A percentile compares a stretch with the other conserved stretches of the same genome.
Conservation (phyloP, 768 basidiomycete genomes). For the Boletellus ananas region DNA sequence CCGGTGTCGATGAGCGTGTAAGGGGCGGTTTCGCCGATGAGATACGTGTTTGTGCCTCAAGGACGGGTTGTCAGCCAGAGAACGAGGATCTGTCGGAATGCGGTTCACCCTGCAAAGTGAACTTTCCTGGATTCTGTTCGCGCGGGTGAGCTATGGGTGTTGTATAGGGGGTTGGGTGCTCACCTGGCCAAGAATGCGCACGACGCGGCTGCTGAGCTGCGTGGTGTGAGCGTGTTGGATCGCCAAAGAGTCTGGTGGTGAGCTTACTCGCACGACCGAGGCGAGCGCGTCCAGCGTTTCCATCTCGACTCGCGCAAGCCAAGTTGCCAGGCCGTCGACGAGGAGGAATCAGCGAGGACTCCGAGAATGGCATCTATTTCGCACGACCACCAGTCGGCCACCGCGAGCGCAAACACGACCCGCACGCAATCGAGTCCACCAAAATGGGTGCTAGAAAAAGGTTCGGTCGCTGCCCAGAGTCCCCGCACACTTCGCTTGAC, state of each 20-base stretch:
- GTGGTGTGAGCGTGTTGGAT: background rate
- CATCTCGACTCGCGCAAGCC: conserved; percentile 39
- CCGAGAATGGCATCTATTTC: conserved; percentile 6
- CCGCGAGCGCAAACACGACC: no score
- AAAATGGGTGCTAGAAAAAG: conserved; percentile 46
- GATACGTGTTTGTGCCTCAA: conserved; percentile 88
- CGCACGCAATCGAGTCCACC: conserved; percentile 19
- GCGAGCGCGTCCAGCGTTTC: conserved; percentile 50
- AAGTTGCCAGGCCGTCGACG: no score
- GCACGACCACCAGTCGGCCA: conserved; percentile 3
- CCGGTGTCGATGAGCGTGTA: conserved; percentile 83
- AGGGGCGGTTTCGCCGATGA: conserved; percentile 66
- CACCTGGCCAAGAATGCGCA: conserved; percentile 76
- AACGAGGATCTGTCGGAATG: background rate
- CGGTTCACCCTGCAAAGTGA: conserved; percentile 73
- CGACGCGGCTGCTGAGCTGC: conserved; percentile 66
- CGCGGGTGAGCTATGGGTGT: background rate
- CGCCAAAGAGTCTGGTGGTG: background rate
- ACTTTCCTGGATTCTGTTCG: conserved; percentile 78
- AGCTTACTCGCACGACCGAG: conserved; percentile 50
- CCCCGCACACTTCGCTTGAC: background rate
- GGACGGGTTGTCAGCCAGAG: background rate
- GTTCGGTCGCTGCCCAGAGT: conserved; percentile 10
- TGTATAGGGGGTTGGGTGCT: background rate
- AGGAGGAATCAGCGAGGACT: no score